Conservation (phyloP, 768 basidiomycete genomes). For the Amanita molliuscula region DNA sequence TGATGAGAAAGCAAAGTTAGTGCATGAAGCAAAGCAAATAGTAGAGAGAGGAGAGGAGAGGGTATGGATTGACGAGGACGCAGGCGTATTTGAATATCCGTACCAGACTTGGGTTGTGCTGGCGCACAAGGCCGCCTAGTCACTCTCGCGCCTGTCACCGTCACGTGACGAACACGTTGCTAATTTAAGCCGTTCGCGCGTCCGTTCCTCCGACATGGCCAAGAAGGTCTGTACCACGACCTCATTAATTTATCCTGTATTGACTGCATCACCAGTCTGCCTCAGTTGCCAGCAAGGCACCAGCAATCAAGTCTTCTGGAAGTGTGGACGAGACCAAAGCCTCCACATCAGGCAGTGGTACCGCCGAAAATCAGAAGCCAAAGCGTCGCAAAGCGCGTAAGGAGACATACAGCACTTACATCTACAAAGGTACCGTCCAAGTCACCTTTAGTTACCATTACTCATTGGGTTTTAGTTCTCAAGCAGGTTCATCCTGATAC, state of each 20-base stretch:
- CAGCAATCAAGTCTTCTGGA: slow-evolving; percentile 49
- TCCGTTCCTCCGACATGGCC: background rate
- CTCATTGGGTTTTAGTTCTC: slow-evolving; percentile 37
- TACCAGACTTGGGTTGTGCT: slow-evolving; percentile 62
- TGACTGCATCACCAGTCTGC: slow-evolving; percentile 31
- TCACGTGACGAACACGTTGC: slow-evolving; percentile 2
- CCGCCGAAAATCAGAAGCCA: slow-evolving; percentile 64
- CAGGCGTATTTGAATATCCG: slow-evolving; percentile 72
- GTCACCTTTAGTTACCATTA: background rate
- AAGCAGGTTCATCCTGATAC: slow-evolving; percentile 92
- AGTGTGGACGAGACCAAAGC: slow-evolving; percentile 23
- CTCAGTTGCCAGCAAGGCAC: slow-evolving; percentile 67
- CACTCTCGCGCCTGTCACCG: background rate
- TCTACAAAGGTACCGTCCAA: slow-evolving; percentile 56
- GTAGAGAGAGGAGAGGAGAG: slow-evolving; percentile 49
- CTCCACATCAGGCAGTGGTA: slow-evolving; percentile 16
- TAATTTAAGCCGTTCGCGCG: slow-evolving; percentile 1
- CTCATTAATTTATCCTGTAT: background rate
- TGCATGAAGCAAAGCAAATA: slow-evolving; percentile 40
- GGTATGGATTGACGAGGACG: slow-evolving; percentile 64
- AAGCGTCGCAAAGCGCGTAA: slow-evolving; percentile 72
- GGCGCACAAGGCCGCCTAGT: slow-evolving; percentile 19
- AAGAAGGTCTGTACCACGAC: background rate
- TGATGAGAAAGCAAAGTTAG: slow-evolving; percentile 49
- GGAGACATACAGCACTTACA: slow-evolving; percentile 81